Evolutionary conservation across 2,329 filamentous ascomycete genomes (phyloP), one percentile per base, ranked within the genome.

Genomic region (Hypoxylon sp.): DNA sequence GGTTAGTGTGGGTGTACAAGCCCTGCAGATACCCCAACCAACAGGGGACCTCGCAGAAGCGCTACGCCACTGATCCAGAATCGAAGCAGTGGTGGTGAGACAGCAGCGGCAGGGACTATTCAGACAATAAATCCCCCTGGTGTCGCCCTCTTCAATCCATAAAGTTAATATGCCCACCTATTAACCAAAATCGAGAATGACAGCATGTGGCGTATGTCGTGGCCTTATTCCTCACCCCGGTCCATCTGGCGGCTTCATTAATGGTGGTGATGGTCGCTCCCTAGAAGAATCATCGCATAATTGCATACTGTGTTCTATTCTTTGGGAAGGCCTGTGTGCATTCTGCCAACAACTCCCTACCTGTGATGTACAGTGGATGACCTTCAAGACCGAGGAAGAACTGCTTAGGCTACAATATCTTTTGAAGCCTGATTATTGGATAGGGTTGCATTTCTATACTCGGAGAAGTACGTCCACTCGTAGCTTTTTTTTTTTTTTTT

Each of bases 251-350:
- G 52, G 52, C 35, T 54, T 54, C 8, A 42, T 57, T 8, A 47
- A 21, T 2, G 42, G 54, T 4, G 54, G 27, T 4, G 2, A 7
- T n/a, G 54, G 54, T 4, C 42, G 7, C 13, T 17, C n/a, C 7
- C 27, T 57, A 10, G 42, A 57, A 57, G 42, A 24, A 37, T 47
- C 54, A n/a, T 47, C 54, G 11, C n/a, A 37, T 8, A 15, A 15
- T 3, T 57, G 54, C 15, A 24, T 37, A 13, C 8, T 47, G 37
- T 57, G 54, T n/a, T 57, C 54, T 7, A 57, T 57, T 48, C 54
- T 57, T 31, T 57, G 54, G 54, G 54, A 57, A 37, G 54, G 42
- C 8, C 29, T 57, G 11, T 48, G 7, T 48, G 27, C 3, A 24
- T 57, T 57, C 42, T 57, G 54, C 27, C 42, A 24, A 35, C 10